Evolutionary conservation across 768 basidiomycete species (phyloP).

Genomic region (Rhodosporidiobolus odoratus): DNA sequence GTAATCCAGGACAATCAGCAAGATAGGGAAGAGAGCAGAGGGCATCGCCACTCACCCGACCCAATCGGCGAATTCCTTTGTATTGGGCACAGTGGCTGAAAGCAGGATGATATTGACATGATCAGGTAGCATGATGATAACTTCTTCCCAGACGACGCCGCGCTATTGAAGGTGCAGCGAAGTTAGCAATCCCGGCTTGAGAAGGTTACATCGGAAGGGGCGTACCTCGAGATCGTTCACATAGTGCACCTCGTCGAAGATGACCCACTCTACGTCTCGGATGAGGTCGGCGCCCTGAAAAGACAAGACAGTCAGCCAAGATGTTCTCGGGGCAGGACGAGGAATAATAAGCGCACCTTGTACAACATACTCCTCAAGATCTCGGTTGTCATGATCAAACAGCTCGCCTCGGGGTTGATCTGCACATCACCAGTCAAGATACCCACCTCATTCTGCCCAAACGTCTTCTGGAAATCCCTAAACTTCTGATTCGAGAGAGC

Average conservation of each 20-base stretch:
- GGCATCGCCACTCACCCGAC: slow-evolving; percentile 66
- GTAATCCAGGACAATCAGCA: slow-evolving; percentile 6
- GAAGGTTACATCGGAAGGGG: background rate
- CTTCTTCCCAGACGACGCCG: slow-evolving; percentile 99
- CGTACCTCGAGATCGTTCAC: slow-evolving; percentile 94
- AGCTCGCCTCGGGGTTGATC: slow-evolving; percentile 95
- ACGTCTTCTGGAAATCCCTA: slow-evolving; percentile 95
- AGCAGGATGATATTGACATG: slow-evolving; percentile 96
- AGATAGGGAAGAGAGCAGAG: background rate
- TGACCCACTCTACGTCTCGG: slow-evolving; percentile 97
- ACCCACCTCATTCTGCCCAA: slow-evolving; percentile 82
- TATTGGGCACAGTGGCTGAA: slow-evolving; percentile 96
- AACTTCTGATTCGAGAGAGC: slow-evolving; percentile 99
- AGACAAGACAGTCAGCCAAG: slow-evolving; percentile 41
- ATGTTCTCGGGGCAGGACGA: background rate
- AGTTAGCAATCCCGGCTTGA: background rate
- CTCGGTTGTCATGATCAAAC: slow-evolving; percentile 96
- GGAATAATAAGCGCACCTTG: slow-evolving; percentile 83
- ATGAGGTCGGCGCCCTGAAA: slow-evolving; percentile 95
- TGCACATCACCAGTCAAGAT: slow-evolving; percentile 98
- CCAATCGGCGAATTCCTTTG: slow-evolving; percentile 98
- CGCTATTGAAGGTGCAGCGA: slow-evolving; percentile 54
- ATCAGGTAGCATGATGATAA: slow-evolving; percentile 98
- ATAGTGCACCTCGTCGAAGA: slow-evolving; percentile 99
- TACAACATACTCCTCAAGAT: slow-evolving; percentile 98